Percentiles rank a stretch among this genome's conserved stretches.
phyloP scores from a whole-genome alignment of 352 stramenopile genomes.

The Lagenidium sp. region DNA sequence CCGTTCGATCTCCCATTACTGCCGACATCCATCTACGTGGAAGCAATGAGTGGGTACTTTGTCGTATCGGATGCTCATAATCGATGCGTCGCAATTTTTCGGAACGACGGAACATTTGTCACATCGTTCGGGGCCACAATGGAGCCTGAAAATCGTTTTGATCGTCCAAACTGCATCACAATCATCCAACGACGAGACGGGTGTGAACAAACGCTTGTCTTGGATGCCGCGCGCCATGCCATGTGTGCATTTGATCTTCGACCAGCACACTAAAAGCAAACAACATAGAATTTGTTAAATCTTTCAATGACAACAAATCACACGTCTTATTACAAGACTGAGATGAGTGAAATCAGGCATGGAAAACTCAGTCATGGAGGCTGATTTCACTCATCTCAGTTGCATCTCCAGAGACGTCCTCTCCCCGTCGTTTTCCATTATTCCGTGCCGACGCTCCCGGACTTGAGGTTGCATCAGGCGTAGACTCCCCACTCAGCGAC shows the following conservation, averaged over 20 bases:
- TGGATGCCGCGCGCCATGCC: constrained; percentile 21
- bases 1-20: constrained; percentile 34
- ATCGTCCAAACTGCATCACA: constrained; percentile 19
- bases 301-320: too few relatives aligned
- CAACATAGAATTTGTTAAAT: background rate
- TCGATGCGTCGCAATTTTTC: constrained; percentile 32
- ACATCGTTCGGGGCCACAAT: constrained; percentile 36
- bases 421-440: too few relatives aligned
- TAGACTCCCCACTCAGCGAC: constrained; percentile 9
- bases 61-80: constrained; percentile 35
- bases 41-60: constrained; percentile 39
- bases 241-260: constrained; percentile 26
- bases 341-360: too few relatives aligned
- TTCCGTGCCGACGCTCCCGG: too few relatives aligned
- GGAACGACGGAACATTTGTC: constrained; percentile 31
- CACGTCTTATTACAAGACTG: too few relatives aligned
- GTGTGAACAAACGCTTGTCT: too few relatives aligned
- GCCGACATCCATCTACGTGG: constrained; percentile 25
- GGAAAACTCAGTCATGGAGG: constrained; percentile 10
- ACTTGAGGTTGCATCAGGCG: background rate
- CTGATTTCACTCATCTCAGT: constrained; percentile 19
- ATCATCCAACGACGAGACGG: too few relatives aligned
- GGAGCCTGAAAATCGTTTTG: constrained; percentile 30
- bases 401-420: too few relatives aligned
- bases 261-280: background rate